A percentile compares a stretch with the other conserved stretches of the same genome.
Evolutionary conservation across 148 eudicot genomes (phyloP).

Genomic region (Suaeda aralocaspica): DNA sequence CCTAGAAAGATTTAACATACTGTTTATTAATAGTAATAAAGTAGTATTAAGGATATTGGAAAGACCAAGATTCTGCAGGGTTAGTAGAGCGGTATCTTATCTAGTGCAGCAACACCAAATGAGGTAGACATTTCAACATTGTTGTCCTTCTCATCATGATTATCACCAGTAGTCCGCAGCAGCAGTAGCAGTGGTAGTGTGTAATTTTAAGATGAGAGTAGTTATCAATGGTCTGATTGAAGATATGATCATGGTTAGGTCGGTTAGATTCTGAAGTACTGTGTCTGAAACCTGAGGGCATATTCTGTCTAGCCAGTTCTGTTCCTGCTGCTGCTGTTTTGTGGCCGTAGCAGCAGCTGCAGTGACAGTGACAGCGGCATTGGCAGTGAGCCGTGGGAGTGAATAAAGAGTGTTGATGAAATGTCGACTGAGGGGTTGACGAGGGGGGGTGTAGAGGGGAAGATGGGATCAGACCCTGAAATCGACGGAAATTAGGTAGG

Average conservation of each 20-base stretch:
- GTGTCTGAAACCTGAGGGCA: not conserved
- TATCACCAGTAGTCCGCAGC: constrained; percentile 5
- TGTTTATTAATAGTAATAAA: not conserved
- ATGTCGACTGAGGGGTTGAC: not conserved
- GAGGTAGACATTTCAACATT: constrained; percentile 33
- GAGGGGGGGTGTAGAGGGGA: not conserved
- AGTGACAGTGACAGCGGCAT: not conserved
- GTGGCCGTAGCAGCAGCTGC: not conserved
- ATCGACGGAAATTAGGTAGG: constrained; percentile 14
- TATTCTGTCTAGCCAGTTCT: constrained; percentile 15
- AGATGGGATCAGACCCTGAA: not conserved
- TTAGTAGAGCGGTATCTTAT: constrained; percentile 30
- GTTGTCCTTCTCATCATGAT: too few species aligned
- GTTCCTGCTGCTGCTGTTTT: constrained; percentile 7
- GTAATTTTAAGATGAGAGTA: not conserved
- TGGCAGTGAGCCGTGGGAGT: too few species aligned
- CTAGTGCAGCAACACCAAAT: constrained; percentile 18
- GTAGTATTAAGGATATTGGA: constrained; percentile 1
- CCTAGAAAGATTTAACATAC: not conserved
- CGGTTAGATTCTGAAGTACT: not conserved
- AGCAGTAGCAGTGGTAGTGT: not conserved
- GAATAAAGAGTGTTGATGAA: too few species aligned
- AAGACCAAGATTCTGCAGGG: constrained; percentile 33
- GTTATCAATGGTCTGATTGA: not conserved
- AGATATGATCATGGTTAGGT: not conserved